Evolutionary conservation across 2,329 filamentous ascomycete genomes (phyloP), one percentile per base, ranked within the genome.

Genomic region (Verticillium klebahnii): DNA sequence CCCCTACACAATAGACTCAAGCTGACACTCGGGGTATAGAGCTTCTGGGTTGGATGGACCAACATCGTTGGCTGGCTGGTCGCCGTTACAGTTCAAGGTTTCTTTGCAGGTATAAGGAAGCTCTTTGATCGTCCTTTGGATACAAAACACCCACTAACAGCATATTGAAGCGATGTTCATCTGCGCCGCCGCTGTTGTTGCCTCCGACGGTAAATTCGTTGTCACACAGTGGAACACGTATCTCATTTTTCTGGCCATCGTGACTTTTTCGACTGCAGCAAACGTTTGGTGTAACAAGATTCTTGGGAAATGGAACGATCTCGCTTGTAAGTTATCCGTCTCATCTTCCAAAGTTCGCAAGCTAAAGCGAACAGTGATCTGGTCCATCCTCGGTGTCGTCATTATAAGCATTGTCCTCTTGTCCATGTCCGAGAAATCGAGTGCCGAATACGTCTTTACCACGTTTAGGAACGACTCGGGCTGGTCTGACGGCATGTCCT

Each of bases 1-100:
- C 8, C 12, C 2, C 1, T 1, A 4, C 2, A 5, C 0, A 15
- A 2, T 1, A 4, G 32, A 7, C 45, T 6, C 55, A 62, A 31
- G n/a, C 59, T 61, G 4, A 50, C 3, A 25, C 0, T 6, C 14
- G 1, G n/a, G n/a, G 2, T 25, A n/a, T 17, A 79, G 73, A 78
- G 76, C 64, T 80, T 80, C 60, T 74, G 72, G 59, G 74, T 77
- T 11, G 77, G 77, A 0, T 80, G 78, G 78, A 75, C 75, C 14
- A 80, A 75, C 34, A 80, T 80, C n/a, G 72, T 72, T 7, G 78
- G 78, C 2, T 81, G 79, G 79, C 69, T 81, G 0, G 77, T 74
- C 2, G 69, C 80, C 0, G 75, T 80, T 15, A 80, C 78, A 0
- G 76, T 75, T 0, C 75, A 78, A 60, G 76, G 72, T 0, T 80